A percentile compares a stretch with the other conserved stretches of the same genome.
phyloP scores from a whole-genome alignment of 2,329 filamentous ascomycete genomes.

The Sclerotinia trifoliorum region DNA sequence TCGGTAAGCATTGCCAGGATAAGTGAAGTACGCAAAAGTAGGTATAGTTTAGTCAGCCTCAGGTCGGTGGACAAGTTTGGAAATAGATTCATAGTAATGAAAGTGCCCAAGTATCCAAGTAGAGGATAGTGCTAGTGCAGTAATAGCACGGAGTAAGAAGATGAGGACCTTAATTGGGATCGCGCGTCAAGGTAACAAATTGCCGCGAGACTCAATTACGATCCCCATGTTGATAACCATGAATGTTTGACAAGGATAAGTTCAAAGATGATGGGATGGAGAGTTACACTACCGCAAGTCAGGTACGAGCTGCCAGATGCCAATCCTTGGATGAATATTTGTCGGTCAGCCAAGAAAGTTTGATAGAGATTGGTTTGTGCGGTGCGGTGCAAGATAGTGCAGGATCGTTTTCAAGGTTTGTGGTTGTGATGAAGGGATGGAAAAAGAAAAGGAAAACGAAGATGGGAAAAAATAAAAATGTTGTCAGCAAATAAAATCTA shows the following conservation, averaged over 20 bases:
- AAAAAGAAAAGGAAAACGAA: not conserved
- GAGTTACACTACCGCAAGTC: slow-evolving; percentile 16
- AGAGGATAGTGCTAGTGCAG: not conserved
- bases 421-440: not conserved
- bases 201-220: slow-evolving; percentile 14
- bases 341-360: not conserved
- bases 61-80: not conserved
- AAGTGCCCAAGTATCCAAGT: not conserved
- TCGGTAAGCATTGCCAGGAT: slow-evolving; percentile 15
- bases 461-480: not conserved
- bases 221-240: not conserved
- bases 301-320: slow-evolving; percentile 14
- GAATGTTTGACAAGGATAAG: not conserved
- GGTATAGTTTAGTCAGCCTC: not conserved
- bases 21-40: slow-evolving; percentile 2
- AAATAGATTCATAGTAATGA: not conserved
- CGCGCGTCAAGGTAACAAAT: slow-evolving; percentile 20
- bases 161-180: not conserved
- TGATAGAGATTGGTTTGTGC: not conserved
- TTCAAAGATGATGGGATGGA: not conserved
- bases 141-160: not conserved
- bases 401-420: not conserved
- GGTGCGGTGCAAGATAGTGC: not conserved
- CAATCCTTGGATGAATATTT: not conserved
- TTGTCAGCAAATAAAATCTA: slow-evolving; percentile 3